Conservation (phyloP, 306 rosid species). For the Vigna angularis region DNA sequence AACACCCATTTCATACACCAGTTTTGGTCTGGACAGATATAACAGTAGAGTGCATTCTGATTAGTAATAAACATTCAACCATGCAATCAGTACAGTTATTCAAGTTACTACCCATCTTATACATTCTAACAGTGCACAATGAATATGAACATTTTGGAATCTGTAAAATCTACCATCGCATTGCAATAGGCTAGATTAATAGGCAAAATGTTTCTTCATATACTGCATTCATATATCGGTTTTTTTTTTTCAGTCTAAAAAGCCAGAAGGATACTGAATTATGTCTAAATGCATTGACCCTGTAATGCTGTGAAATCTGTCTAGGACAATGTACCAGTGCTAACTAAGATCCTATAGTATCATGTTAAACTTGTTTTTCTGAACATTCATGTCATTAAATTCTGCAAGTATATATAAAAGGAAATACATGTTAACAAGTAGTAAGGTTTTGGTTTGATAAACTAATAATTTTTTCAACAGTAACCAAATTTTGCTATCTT, state of each 20-base stretch:
- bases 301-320: conserved; percentile 7
- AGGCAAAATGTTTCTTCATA: background rate
- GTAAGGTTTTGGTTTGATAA: conserved; percentile 1
- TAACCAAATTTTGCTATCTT: conserved; percentile 32
- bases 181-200: background rate
- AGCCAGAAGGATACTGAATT: background rate
- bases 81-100: background rate
- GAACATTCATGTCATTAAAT: conserved; percentile 9
- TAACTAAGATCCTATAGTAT: background rate
- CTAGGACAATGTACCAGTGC: background rate
- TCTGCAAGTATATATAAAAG: background rate
- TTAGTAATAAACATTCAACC: background rate
- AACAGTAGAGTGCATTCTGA: too few species aligned
- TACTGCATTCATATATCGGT: background rate
- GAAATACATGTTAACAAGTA: background rate
- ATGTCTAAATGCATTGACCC: background rate
- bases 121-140: background rate
- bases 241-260: background rate
- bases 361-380: background rate
- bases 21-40: background rate
- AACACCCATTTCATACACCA: background rate
- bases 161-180: background rate
- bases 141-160: background rate
- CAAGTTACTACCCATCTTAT: background rate
- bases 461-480: conserved; percentile 22